A percentile compares a stretch with the other conserved stretches of the same genome.
Conservation (phyloP, 352 stramenopile genomes). For the Pythium aphanidermatum region DNA sequence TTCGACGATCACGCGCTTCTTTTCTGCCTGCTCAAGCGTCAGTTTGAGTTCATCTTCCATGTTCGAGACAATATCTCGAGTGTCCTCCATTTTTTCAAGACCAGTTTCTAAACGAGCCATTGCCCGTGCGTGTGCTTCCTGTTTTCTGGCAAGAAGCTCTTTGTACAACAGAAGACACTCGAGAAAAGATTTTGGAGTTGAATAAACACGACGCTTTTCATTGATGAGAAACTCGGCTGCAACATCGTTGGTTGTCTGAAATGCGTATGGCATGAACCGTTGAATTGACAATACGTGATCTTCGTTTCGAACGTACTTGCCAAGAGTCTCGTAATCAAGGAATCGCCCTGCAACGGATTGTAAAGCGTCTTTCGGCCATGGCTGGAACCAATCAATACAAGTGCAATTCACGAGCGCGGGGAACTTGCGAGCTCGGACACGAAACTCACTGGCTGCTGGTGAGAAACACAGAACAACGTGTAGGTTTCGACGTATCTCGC, state of each 20-base stretch:
- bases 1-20: constrained; percentile 91
- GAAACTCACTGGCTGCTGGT: constrained; percentile 87
- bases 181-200: constrained; percentile 91
- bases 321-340: constrained; percentile 29
- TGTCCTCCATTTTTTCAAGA: constrained; percentile 88
- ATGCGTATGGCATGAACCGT: constrained; percentile 91
- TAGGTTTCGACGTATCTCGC: constrained; percentile 89
- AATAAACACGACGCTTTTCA: constrained; percentile 88
- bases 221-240: constrained; percentile 68
- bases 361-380: constrained; percentile 90
- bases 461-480: constrained; percentile 95
- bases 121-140: constrained; percentile 42
- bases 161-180: constrained; percentile 89
- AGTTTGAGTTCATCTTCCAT: constrained; percentile 91
- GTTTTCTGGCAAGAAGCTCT: constrained; percentile 65
- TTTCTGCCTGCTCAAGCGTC: constrained; percentile 88
- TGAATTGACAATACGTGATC: constrained; percentile 73
- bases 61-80: constrained; percentile 82
- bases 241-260: constrained; percentile 87
- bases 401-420: constrained; percentile 93
- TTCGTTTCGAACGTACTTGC: constrained; percentile 23
- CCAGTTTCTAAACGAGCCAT: constrained; percentile 85
- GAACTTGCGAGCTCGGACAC: constrained; percentile 88
- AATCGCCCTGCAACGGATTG: constrained; percentile 87
- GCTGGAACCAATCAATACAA: constrained; percentile 92